A percentile compares a stretch with the other conserved stretches of the same genome.
Evolutionary conservation across 208 protist genomes (phyloP).

Genomic region (Naegleria fowleri): DNA sequence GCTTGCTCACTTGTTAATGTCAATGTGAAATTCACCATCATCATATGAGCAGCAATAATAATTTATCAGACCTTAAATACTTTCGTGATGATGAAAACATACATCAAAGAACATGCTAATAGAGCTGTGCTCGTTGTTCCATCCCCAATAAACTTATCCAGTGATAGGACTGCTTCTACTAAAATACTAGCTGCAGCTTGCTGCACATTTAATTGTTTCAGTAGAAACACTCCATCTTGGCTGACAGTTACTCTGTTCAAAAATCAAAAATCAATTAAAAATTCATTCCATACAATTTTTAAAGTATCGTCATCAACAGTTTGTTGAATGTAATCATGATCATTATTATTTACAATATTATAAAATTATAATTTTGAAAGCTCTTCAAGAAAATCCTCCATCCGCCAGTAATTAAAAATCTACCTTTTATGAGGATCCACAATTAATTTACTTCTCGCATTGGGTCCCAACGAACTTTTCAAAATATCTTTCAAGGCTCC

Average conservation of each 20-base stretch:
- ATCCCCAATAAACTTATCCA: not conserved
- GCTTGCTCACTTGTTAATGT: not conserved
- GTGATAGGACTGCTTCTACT: not conserved
- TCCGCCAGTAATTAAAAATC: not conserved
- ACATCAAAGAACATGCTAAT: not conserved
- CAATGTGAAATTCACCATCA: not conserved
- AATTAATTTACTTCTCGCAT: constrained; percentile 12
- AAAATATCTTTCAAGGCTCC: not conserved
- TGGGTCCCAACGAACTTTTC: not conserved
- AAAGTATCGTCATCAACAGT: too few species aligned
- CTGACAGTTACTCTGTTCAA: not conserved
- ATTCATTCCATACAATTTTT: too few species aligned
- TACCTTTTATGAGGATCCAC: constrained; percentile 5
- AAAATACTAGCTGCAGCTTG: constrained; percentile 1
- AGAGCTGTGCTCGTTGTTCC: constrained; percentile 1
- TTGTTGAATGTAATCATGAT: too few species aligned
- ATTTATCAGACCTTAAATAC: too few species aligned
- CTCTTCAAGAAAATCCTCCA: not conserved
- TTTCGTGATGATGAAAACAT: too few species aligned
- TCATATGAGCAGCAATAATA: too few species aligned
- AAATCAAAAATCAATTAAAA: too few species aligned
- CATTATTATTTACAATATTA: too few species aligned
- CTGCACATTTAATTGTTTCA: constrained; percentile 1
- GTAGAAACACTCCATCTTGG: constrained; percentile 17
- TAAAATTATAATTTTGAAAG: too few species aligned